Evolutionary conservation across 2,329 filamentous ascomycete genomes (phyloP).

Genomic region (Fusarium neocosmosporiellum): DNA sequence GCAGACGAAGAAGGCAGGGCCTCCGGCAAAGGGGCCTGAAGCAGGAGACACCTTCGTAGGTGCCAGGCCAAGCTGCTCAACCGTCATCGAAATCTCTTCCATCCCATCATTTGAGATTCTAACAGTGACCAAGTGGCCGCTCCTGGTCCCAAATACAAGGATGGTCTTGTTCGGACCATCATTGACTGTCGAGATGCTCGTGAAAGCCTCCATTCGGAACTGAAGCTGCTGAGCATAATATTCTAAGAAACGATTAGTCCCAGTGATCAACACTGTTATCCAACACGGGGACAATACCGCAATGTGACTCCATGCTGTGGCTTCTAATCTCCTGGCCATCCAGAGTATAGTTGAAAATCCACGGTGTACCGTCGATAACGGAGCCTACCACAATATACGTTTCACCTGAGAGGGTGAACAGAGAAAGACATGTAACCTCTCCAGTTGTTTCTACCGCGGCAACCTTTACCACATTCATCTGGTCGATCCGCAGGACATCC

Average conservation of each 20-base stretch:
- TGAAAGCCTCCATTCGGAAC: conserved; percentile 55
- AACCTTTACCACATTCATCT: conserved; percentile 43
- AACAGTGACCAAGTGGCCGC: conserved; percentile 62
- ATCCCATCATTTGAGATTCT: conserved; percentile 33
- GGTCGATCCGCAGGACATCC: conserved; percentile 53
- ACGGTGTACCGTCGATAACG: conserved; percentile 46
- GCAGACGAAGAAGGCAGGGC: conserved; percentile 54
- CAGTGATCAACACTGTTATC: not conserved
- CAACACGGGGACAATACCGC: conserved; percentile 21
- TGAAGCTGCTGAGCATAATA: not conserved
- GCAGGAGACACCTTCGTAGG: conserved; percentile 50
- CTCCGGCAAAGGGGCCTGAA: conserved; percentile 37
- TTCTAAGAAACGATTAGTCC: conserved; percentile 18
- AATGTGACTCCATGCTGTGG: conserved; percentile 13
- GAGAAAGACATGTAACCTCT: conserved; percentile 62
- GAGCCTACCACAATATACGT: conserved; percentile 50
- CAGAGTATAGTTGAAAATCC: conserved; percentile 48
- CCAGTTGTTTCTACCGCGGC: conserved; percentile 52
- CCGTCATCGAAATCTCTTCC: conserved; percentile 41
- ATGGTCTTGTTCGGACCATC: conserved; percentile 43
- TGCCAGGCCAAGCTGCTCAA: conserved; percentile 51
- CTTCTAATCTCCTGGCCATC: conserved; percentile 38
- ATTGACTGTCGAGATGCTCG: conserved; percentile 55
- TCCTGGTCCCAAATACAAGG: conserved; percentile 61
- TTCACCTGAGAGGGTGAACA: conserved; percentile 44